Percentiles rank a stretch among this genome's conserved stretches.
Conservation (phyloP, 2,329 filamentous ascomycete species). For the Xylariales sp. region DNA sequence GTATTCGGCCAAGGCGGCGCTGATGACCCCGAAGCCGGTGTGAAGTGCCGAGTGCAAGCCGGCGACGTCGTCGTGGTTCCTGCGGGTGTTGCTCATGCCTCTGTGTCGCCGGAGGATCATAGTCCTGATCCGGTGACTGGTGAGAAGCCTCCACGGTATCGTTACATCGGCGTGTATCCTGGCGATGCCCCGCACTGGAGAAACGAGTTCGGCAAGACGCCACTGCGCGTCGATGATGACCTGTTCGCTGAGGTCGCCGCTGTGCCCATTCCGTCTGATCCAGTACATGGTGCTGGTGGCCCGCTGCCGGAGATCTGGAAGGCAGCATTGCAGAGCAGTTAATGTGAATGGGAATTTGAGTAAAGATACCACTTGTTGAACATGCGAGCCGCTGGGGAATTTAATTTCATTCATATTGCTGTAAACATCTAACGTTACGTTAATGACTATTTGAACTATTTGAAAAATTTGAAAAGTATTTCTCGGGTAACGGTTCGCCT, state of each 20-base stretch:
- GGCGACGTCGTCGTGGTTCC: constrained; percentile 61
- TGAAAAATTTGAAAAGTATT: too few relatives aligned
- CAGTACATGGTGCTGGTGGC: not conserved
- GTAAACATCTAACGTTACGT: too few relatives aligned
- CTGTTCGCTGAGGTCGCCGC: constrained; percentile 2
- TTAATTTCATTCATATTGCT: too few relatives aligned
- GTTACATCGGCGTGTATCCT: constrained; percentile 3
- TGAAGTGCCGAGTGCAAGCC: not conserved
- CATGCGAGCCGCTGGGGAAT: too few relatives aligned
- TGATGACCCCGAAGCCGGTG: not conserved
- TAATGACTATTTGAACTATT: too few relatives aligned
- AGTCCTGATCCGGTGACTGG: not conserved
- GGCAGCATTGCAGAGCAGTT: not conserved
- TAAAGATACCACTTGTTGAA: too few relatives aligned
- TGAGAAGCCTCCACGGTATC: too few relatives aligned
- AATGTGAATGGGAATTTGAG: too few relatives aligned
- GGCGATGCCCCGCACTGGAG: constrained; percentile 1
- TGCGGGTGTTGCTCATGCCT: constrained; percentile 55
- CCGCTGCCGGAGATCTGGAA: constrained; percentile 1
- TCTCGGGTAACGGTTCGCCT: too few relatives aligned
- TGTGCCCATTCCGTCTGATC: not conserved
- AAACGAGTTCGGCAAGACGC: constrained; percentile 1
- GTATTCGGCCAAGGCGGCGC: not conserved
- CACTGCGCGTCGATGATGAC: not conserved
- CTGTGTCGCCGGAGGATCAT: not conserved